Base-by-base conservation (phyloP, 441 rosid species). In the Viola pubescens region DNA sequence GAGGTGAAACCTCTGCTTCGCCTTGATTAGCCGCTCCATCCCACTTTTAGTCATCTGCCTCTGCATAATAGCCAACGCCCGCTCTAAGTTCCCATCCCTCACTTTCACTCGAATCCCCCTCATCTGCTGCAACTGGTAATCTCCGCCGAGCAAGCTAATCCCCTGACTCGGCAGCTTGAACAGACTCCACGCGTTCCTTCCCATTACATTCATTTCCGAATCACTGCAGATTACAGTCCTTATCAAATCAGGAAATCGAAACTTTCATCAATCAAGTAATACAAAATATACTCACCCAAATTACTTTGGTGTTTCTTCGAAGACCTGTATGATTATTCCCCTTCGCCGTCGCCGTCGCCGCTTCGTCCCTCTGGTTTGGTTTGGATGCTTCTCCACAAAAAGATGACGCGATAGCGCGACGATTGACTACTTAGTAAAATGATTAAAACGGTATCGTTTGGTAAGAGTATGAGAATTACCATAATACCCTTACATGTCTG, bases 101-200 rank as follows among this genome's bases (percentile, higher is more conserved):
- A 89, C 95, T 82, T 79, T 79, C 73, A 87, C 95, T 19, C 97
- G 64, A 19, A 92, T 92, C 64, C 95, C 94, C 59, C 97, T 58
- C 75, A 73, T 76, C 40, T 85, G 97, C 52, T 85, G 91, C 39
- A 61, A 45, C 69, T 67, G 83, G 39, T 41, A 46, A 9, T 53
- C 48, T 16, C 69, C 11, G 4, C 52, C 41, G 59, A 60, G 59
- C 70, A 58, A 63, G 55, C 41, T 71, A 48, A 56, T 2, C 5
- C 56, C 72, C 5, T 59, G 61, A 73, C 66, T 73, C 66, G 72
- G 50, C 12, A 68, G 80, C 59, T 46, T 61, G 60, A 76, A 50
- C 13, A 71, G 7, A 0, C 64, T 51, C 1, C 74, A 44, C 2
- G 64, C 74, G 49, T 56, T 72, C 68, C 71, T 79, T n/a, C 72